Evolutionary conservation across 768 basidiomycete species (phyloP), one percentile per base, ranked within the genome.

Genomic region (Lyophyllum semitale): DNA sequence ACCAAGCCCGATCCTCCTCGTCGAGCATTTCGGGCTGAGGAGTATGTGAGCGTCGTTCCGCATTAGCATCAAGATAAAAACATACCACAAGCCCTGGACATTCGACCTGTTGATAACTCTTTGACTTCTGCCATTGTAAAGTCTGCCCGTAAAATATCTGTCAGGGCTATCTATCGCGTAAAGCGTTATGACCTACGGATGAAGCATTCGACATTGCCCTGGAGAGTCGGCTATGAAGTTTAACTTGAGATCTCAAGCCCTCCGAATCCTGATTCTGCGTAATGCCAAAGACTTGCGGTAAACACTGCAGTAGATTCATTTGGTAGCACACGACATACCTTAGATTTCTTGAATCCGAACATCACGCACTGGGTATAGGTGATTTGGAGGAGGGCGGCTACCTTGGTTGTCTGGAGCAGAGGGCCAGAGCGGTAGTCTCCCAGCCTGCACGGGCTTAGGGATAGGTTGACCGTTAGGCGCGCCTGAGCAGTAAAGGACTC

Each of bases 21-120:
- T 56, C 55, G 20, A 56, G 42, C 55, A 56, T 56, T 51, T 56
- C 55, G 8, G 55, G 49, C 55, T 55, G 47, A n/a, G 13, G 9
- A 33, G 2, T 32, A 29, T 11, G 5, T 33, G 15, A 17, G 43
- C 4, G 13, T 3, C 2, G 20, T 23, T 2, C 8, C 11, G 15
- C 29, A 35, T 25, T 4, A 9, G 27, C n/a, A 46, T 17, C 23
- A 12, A 30, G 9, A 18, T 20, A 44, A 8, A 15, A 5, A 18
- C 43, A 11, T 30, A 38, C 43, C 44, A 30, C 25, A 33, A 42
- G 23, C 18, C 8, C 30, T 26, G 54, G 38, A 15, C n/a, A 38
- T 33, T 25, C 49, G 8, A 8, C n/a, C 15, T 22, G 30, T 53
- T 8, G 17, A 29, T 18, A 11, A 25, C 22, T n/a, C 18, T 12